Base-by-base conservation (phyloP, 495 filamentous ascomycete genomes). In the Venustampulla echinocandica region DNA sequence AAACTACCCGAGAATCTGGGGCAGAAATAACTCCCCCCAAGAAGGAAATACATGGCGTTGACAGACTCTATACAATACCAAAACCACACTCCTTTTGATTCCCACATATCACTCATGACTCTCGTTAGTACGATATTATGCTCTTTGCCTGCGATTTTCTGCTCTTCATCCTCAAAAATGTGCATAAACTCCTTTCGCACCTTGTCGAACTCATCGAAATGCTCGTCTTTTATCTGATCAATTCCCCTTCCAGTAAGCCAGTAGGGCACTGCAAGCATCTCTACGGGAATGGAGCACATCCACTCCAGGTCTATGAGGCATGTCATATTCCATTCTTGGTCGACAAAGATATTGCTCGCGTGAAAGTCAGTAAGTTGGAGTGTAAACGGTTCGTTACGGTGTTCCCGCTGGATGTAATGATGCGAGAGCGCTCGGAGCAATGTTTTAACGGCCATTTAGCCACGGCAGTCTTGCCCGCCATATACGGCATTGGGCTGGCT, bases 231-330 rank as follows among this genome's bases (percentile, higher is more conserved):
- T 38, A 67, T 45, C 2, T 47, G 14, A 48, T 67, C 62, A 2
- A 61, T 51, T 38, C 46, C 41, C 19, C 54, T 17, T 35, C 54
- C 57, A 9, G 61, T 58, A 24, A 69, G 49, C 65, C 64, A 69
- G 23, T 56, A 51, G 14, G 61, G 60, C 39, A 63, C 56, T 27
- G 50, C 44, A 17, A 64, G 52, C 56, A 64, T 61, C 47, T 68
- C 61, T 6, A 56, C 53, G 27, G 64, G 64, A 10, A 38, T 48
- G 42, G 63, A 53, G 47, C 64, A 67, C 2, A 63, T 59, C 64
- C 61, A 69, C 49, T 67, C 64, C 21, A 62, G 54, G 40, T 69
- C 63, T 0, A 69, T 42, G 2, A 66, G 30, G 24, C 41, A 61
- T 10, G 27, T 63, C 33, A 66, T 61, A 49, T 65, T 40, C 60